Conservation (phyloP, 1,284 basidiomycete species). For the Austropuccinia psidii region DNA sequence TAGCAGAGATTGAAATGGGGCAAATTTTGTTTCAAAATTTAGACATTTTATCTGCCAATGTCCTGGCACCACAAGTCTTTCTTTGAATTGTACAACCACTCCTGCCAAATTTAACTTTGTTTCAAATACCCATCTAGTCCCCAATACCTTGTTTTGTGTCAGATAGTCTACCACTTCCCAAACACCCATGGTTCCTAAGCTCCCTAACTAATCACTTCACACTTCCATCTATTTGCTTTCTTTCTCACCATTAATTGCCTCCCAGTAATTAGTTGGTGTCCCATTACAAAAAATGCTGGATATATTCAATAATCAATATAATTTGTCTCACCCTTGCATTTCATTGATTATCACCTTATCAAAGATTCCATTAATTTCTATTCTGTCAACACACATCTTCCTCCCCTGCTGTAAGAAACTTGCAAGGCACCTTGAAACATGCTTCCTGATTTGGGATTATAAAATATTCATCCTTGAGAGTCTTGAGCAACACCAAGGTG, state of each 20-base stretch:
- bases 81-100: not conserved
- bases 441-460: not conserved
- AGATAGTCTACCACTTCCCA: not conserved
- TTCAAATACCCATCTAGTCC: not conserved
- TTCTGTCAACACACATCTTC: too few species aligned
- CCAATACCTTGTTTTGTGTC: not conserved
- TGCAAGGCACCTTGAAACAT: not conserved
- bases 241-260: not conserved
- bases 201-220: not conserved
- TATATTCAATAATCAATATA: too few species aligned
- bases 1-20: not conserved
- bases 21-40: not conserved
- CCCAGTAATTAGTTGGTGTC: not conserved
- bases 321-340: too few species aligned
- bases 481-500: too few species aligned
- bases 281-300: too few species aligned
- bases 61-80: not conserved
- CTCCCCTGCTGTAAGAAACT: too few species aligned
- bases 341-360: too few species aligned
- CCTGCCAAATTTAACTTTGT: constrained; percentile 5
- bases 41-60: not conserved
- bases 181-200: not conserved
- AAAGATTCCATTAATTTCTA: too few species aligned
- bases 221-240: not conserved
- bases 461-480: not conserved